Percentiles rank a stretch among this genome's conserved stretches.
Evolutionary conservation across 2,329 filamentous ascomycete species (phyloP).

Genomic region (Neonectria ditissima): DNA sequence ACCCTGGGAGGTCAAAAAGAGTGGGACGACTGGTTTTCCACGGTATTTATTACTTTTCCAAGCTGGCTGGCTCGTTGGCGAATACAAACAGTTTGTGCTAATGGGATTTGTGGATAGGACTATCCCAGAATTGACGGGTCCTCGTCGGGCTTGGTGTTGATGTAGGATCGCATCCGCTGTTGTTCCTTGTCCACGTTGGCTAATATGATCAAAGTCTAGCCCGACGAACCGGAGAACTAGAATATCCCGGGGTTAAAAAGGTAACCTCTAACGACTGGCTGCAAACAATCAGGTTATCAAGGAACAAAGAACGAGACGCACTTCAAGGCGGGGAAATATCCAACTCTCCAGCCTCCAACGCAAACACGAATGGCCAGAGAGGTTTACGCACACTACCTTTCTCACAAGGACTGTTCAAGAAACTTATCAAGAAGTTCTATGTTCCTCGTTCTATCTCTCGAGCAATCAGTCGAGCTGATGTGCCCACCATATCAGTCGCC

Average conservation of each 20-base stretch:
- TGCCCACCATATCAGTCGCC: conserved; percentile 7
- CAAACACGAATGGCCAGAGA: background rate
- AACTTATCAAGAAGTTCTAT: background rate
- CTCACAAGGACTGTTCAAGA: background rate
- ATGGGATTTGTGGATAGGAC: background rate
- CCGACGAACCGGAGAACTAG: background rate
- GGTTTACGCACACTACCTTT: conserved; percentile 6
- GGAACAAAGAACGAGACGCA: background rate
- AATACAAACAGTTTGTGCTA: accelerated
- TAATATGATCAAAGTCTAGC: background rate
- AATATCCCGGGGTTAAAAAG: background rate
- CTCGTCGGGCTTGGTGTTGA: conserved; percentile 7
- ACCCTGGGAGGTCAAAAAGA: background rate
- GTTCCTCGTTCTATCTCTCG: conserved; percentile 8
- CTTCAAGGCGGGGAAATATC: no score
- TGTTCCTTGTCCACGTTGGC: background rate
- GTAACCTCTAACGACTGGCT: background rate
- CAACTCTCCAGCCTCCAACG: background rate
- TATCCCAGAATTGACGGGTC: conserved; percentile 11
- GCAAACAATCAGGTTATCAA: background rate
- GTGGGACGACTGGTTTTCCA: conserved; percentile 20
- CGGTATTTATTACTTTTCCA: background rate
- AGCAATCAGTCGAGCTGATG: conserved; percentile 12
- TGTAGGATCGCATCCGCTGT: background rate
- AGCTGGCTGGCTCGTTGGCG: background rate